phyloP scores from a whole-genome alignment of 2,329 filamentous ascomycete genomes.

The Neofusicoccum umdonicola region DNA sequence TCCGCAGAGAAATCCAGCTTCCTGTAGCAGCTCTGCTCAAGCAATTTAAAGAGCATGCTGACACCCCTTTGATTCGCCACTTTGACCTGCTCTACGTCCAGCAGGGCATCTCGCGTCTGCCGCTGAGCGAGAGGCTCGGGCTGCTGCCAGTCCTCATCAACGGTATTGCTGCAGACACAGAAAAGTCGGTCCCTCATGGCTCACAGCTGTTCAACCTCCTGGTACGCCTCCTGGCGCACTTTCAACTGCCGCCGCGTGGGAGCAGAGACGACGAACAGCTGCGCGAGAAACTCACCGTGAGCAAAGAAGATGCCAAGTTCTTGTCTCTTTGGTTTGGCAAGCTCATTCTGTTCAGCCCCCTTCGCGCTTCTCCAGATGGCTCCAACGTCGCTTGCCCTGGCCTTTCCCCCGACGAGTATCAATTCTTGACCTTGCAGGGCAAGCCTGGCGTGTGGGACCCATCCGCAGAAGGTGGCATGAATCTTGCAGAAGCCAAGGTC shows the following conservation, averaged over 20 bases:
- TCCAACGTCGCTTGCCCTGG: conserved; percentile 54
- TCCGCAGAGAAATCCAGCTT: conserved; percentile 61
- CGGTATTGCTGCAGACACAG: conserved; percentile 62
- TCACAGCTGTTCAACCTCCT: conserved; percentile 79
- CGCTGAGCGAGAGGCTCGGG: conserved; percentile 62
- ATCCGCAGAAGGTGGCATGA: conserved; percentile 58
- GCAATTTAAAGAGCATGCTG: conserved; percentile 76
- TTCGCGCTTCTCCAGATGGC: conserved; percentile 27
- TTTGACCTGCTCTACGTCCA: conserved; percentile 88
- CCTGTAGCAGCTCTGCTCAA: conserved; percentile 81
- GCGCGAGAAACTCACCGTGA: conserved; percentile 64
- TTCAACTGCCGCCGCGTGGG: conserved; percentile 71
- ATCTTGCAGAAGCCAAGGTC: conserved; percentile 67
- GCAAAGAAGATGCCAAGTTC: conserved; percentile 69
- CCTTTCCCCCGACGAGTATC: conserved; percentile 63
- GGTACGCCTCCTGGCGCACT: conserved; percentile 69
- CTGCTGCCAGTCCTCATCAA: conserved; percentile 69
- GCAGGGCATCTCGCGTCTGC: conserved; percentile 68
- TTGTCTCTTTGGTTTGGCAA: conserved; percentile 74
- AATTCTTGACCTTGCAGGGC: conserved; percentile 64
- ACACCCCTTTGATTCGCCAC: conserved; percentile 74
- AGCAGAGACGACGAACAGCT: conserved; percentile 74
- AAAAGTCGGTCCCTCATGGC: conserved; percentile 54
- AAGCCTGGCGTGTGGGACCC: conserved; percentile 70
- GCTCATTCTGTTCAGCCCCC: conserved; percentile 63